Conservation (phyloP, 768 basidiomycete genomes). For the Hortiboletus campestris region DNA sequence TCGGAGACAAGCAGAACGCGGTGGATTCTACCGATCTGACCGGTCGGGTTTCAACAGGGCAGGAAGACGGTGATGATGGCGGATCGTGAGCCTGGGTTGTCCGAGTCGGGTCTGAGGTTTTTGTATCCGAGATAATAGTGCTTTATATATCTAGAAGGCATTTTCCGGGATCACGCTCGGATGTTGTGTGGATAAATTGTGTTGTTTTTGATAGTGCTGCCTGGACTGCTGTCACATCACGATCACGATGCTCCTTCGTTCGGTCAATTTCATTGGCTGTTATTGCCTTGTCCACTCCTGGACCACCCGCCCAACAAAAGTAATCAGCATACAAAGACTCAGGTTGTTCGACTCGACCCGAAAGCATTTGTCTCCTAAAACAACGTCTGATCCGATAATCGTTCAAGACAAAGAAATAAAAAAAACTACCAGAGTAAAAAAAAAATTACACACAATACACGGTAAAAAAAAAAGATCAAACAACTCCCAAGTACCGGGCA, state of each 20-base stretch:
- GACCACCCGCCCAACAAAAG: too few species aligned
- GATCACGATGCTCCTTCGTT: too few species aligned
- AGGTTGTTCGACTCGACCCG: too few species aligned
- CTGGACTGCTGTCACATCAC: too few species aligned
- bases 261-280: too few species aligned
- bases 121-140: not conserved
- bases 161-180: not conserved
- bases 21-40: conserved; percentile 42
- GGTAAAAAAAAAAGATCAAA: not conserved
- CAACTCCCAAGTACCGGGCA: not conserved
- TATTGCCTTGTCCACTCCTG: too few species aligned
- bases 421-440: conserved; percentile 2
- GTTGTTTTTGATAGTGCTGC: too few species aligned
- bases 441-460: conserved; percentile 19
- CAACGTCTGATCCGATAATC: not conserved
- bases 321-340: too few species aligned
- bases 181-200: too few species aligned
- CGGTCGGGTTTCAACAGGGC: conserved; percentile 5
- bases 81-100: not conserved
- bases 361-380: not conserved
- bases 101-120: not conserved
- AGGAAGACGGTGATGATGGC: not conserved
- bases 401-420: conserved; percentile 5
- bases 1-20: conserved; percentile 71
- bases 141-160: not conserved